Evolutionary conservation across 352 stramenopile species (phyloP), one percentile per base, ranked within the genome.

Genomic region (Achlya hypogyna): DNA sequence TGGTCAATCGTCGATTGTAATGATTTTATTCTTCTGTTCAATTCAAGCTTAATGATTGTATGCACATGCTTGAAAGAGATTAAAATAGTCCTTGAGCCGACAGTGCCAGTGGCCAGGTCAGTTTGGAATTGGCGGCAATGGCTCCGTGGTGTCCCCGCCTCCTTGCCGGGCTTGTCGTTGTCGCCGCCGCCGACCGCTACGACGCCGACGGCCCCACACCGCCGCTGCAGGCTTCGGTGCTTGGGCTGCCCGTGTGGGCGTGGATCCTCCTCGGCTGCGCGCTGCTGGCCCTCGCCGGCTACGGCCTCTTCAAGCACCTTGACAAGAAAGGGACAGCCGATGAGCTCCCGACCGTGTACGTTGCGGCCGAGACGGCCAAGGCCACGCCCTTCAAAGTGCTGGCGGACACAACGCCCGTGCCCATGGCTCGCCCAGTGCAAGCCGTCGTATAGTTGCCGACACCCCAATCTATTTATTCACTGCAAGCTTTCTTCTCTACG

Each of bases 171-270:
- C 34, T 42, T 14, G 38, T 45, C 12, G 38, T 18, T 10, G 38
- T 45, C 38, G 38, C 38, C 38, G 38, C 38, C n/a, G 38, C 38
- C 38, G 38, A 45, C 38, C 38, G 38, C 12, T 45, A 45, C 38
- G 38, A 45, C 12, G 2, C 38, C 4, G 38, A 9, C 38, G 6
- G 2, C 2, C n/a, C n/a, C n/a, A 45, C 38, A 18, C 38, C 38
- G 38, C n/a, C 38, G 38, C 14, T 45, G 38, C 49, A 56, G 31
- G 3, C 6, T 16, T 12, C 25, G 12, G 25, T 31, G 2, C 49
- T 56, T 56, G 49, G 49, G 12, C 31, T 56, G 49, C 49, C 49
- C 20, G 25, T 56, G 10, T 56, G 49, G 49, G 49, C 49, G 49
- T 56, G 49, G 49, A 56, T 56, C 49, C 49, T 56, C 25, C 16